Conservation (phyloP, 768 basidiomycete species). For the Phallus indusiatus region DNA sequence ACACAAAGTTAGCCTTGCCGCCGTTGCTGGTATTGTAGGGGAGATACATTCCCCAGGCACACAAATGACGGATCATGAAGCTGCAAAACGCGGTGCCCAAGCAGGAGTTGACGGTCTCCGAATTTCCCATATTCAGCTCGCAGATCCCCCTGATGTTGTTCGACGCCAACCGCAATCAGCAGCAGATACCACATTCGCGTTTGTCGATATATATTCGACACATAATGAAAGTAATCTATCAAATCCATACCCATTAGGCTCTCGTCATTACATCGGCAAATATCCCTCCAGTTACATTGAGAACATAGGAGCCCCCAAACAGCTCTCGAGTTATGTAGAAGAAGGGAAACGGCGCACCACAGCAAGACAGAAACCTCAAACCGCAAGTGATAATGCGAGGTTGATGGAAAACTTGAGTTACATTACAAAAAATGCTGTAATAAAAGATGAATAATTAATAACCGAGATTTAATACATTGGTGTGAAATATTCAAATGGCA, state of each 20-base stretch:
- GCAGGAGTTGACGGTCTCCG: slow-evolving; percentile 21
- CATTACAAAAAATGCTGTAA: too few species aligned
- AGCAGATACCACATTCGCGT: background rate
- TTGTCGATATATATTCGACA: background rate
- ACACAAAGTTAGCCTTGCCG: slow-evolving; percentile 15
- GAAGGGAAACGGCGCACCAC: background rate
- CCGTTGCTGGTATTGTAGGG: slow-evolving; percentile 24
- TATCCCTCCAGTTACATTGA: background rate
- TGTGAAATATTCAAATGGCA: background rate
- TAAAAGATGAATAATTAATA: too few species aligned
- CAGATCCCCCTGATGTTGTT: slow-evolving; percentile 35
- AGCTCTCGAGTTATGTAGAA: background rate
- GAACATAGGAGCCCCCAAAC: background rate
- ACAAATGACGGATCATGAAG: slow-evolving; percentile 20
- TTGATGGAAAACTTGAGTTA: too few species aligned
- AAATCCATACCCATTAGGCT: slow-evolving; percentile 6
- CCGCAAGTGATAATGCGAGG: background rate
- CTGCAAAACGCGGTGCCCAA: slow-evolving; percentile 16
- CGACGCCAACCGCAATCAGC: slow-evolving; percentile 24
- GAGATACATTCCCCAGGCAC: slow-evolving; percentile 16
- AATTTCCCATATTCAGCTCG: slow-evolving; percentile 24
- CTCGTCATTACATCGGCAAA: background rate
- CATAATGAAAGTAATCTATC: background rate
- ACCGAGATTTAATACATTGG: too few species aligned
- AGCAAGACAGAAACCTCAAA: background rate